Conservation (phyloP, 2,329 filamentous ascomycete species). For the Coleophoma crateriformis region DNA sequence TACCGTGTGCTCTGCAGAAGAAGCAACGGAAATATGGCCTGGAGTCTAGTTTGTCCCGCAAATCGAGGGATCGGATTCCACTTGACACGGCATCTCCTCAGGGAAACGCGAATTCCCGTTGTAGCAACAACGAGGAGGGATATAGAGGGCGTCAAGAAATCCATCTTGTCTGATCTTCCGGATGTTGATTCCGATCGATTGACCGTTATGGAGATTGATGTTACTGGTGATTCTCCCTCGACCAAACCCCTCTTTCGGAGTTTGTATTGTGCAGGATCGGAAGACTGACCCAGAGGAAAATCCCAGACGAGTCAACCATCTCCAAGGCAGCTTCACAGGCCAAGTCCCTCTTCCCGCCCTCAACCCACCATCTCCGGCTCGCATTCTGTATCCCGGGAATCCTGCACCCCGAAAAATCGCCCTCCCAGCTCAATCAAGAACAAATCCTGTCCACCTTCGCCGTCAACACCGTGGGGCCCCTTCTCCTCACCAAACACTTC, state of each 20-base stretch:
- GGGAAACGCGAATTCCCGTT: constrained; percentile 50
- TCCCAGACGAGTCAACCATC: constrained; percentile 55
- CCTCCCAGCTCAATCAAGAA: constrained; percentile 55
- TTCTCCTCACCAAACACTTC: constrained; percentile 76
- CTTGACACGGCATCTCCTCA: constrained; percentile 50
- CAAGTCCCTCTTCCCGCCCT: constrained; percentile 43
- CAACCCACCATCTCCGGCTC: constrained; percentile 57
- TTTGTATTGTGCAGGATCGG: too few relatives aligned
- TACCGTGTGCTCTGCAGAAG: too few relatives aligned
- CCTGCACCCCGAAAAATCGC: constrained; percentile 67
- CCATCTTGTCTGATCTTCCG: constrained; percentile 43
- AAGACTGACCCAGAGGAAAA: too few relatives aligned
- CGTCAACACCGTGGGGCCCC: constrained; percentile 68
- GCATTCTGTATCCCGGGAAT: constrained; percentile 67
- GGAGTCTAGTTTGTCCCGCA: constrained; percentile 46
- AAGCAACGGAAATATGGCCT: constrained; percentile 16
- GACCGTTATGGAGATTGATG: constrained; percentile 46
- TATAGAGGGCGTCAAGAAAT: constrained; percentile 38
- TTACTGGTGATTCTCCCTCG: constrained; percentile 39
- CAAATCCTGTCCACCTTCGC: constrained; percentile 63
- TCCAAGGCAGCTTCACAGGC: constrained; percentile 46
- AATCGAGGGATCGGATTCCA: constrained; percentile 60
- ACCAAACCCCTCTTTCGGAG: too few relatives aligned
- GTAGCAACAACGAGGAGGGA: constrained; percentile 55
- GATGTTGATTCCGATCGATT: constrained; percentile 38